Conservation (phyloP, 805 yeast genomes). For the Saccharomycopsis fodiens region DNA sequence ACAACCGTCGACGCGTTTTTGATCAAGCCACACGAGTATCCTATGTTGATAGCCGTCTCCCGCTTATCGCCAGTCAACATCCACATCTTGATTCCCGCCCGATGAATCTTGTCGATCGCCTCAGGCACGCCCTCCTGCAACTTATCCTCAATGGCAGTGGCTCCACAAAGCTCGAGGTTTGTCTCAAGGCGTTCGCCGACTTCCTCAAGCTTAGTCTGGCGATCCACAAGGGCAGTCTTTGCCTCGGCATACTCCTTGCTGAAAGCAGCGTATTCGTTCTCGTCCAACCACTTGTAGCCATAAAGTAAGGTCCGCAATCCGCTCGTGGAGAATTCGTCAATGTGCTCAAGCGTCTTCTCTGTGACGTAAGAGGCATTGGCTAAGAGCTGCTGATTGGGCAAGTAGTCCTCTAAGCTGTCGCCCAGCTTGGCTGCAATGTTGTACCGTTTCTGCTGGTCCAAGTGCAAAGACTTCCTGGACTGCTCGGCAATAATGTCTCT, state of each 20-base stretch:
- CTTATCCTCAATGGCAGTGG: constrained; percentile 96
- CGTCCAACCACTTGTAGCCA: constrained; percentile 64
- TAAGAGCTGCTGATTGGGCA: constrained; percentile 50
- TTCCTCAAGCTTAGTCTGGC: constrained; percentile 58
- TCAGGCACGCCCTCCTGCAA: constrained; percentile 96
- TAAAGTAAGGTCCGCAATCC: constrained; percentile 88
- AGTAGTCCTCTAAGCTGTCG: constrained; percentile 27
- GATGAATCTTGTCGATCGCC: constrained; percentile 80
- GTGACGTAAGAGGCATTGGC: constrained; percentile 68
- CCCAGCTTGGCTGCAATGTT: constrained; percentile 23
- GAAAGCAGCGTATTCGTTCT: constrained; percentile 60
- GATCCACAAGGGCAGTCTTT: constrained; percentile 60
- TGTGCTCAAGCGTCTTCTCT: constrained; percentile 80
- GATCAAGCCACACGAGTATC: constrained; percentile 87
- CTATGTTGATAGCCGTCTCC: constrained; percentile 96
- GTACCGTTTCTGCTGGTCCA: constrained; percentile 52
- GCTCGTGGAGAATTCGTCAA: constrained; percentile 91
- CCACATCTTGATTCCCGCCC: constrained; percentile 95
- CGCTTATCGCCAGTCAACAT: constrained; percentile 98
- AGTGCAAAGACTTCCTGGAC: constrained; percentile 51
- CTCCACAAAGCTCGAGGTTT: constrained; percentile 69
- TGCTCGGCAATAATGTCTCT: constrained; percentile 44
- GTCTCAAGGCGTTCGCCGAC: constrained; percentile 70
- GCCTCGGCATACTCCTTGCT: constrained; percentile 61
- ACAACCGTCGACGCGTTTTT: constrained; percentile 89